A percentile compares a stretch with the other conserved stretches of the same genome.
Evolutionary conservation across 2,329 filamentous ascomycete genomes (phyloP).

Genomic region (Cladosporium phlei): DNA sequence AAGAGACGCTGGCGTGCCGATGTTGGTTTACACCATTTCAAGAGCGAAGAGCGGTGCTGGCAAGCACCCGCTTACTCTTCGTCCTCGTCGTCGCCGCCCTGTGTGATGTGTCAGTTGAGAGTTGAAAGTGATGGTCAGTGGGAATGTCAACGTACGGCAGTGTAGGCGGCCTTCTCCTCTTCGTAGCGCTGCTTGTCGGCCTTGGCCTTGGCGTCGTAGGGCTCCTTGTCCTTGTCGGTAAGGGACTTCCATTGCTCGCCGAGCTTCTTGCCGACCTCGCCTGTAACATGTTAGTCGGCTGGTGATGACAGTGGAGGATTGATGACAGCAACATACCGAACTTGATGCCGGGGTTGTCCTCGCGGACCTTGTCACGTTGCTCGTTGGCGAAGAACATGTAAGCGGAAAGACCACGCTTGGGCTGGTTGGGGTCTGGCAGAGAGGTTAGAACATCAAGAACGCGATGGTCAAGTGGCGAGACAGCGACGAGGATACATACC

Average conservation of each 20-base stretch:
- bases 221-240: constrained; percentile 83
- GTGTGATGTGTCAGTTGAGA: constrained; percentile 19
- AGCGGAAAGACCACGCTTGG: constrained; percentile 97
- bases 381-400: constrained; percentile 99
- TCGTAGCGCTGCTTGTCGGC: constrained; percentile 99
- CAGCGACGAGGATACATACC: constrained; percentile 42
- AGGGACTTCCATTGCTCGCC: constrained; percentile 99
- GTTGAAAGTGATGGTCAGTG: background rate
- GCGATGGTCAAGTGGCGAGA: constrained; percentile 3
- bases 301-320: background rate
- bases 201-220: constrained; percentile 95
- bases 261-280: constrained; percentile 95
- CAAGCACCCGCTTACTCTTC: constrained; percentile 23
- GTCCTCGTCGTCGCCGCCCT: constrained; percentile 35
- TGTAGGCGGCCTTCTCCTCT: constrained; percentile 92
- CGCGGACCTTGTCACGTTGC: constrained; percentile 94
- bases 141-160: constrained; percentile 55
- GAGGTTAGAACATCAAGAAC: constrained; percentile 15
- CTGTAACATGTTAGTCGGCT: constrained; percentile 38
- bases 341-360: constrained; percentile 95
- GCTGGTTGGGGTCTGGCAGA: constrained; percentile 80
- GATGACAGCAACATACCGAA: constrained; percentile 62
- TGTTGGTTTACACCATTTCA: too few relatives aligned
- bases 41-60: background rate
- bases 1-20: background rate